Evolutionary conservation across 345 rosid species (phyloP).

Genomic region (Mercurialis annua): DNA sequence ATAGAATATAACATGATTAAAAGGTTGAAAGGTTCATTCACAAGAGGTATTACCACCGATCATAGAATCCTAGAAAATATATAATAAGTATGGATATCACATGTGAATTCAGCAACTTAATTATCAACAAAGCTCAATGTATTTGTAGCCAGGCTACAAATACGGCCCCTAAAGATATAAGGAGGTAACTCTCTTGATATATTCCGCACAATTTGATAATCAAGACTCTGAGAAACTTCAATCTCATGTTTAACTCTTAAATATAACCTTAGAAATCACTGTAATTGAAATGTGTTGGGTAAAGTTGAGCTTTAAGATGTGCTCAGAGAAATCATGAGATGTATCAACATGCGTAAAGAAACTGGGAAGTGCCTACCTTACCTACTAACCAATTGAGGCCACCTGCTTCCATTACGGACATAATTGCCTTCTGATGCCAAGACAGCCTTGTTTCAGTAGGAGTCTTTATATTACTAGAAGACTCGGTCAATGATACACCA

Average conservation of each 20-base stretch:
- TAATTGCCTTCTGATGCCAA: slow-evolving; percentile 66
- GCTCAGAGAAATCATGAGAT: slow-evolving; percentile 2
- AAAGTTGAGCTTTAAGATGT: not conserved
- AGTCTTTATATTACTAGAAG: slow-evolving; percentile 32
- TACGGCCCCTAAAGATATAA: not conserved
- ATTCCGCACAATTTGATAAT: not conserved
- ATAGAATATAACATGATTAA: not conserved
- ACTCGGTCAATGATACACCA: slow-evolving; percentile 22
- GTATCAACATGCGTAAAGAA: slow-evolving; percentile 12
- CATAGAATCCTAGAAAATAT: not conserved
- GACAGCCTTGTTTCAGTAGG: slow-evolving; percentile 36
- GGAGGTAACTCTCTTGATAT: not conserved
- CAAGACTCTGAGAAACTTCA: not conserved
- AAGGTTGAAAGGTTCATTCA: not conserved
- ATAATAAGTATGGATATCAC: too few relatives aligned
- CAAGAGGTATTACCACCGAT: not conserved
- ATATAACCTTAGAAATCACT: too few relatives aligned
- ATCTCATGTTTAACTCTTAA: not conserved
- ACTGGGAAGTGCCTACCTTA: slow-evolving; percentile 61
- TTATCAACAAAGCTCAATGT: not conserved
- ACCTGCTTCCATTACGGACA: slow-evolving; percentile 80
- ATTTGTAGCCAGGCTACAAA: not conserved
- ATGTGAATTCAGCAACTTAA: too few relatives aligned
- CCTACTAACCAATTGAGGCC: slow-evolving; percentile 91
- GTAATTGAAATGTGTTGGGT: slow-evolving; percentile 5